Evolutionary conservation across 2,329 filamentous ascomycete genomes (phyloP).

Genomic region (Colletotrichum musae): DNA sequence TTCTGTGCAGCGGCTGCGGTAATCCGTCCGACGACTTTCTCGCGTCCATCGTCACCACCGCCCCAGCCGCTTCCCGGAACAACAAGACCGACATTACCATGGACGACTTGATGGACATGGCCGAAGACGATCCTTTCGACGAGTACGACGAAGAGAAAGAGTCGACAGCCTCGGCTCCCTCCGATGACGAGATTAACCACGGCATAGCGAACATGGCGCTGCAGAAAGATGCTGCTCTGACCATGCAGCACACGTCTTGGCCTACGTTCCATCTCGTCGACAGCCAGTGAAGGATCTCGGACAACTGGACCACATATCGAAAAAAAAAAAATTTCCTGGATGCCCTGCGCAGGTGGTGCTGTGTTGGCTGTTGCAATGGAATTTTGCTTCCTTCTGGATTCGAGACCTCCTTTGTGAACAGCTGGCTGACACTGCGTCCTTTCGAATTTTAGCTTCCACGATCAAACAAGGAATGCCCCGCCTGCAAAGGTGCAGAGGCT

Average conservation of each 20-base stretch:
- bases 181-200: conserved; percentile 31
- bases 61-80: conserved; percentile 8
- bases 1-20: conserved; percentile 60
- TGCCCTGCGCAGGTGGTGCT: not conserved
- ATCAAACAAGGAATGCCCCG: conserved; percentile 87
- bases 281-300: conserved; percentile 14
- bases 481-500: conserved; percentile 88
- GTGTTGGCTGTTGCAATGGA: conserved; percentile 40
- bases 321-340: not conserved
- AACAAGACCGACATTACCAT: conserved; percentile 34
- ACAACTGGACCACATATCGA: not conserved
- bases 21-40: conserved; percentile 42
- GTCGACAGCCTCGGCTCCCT: not conserved
- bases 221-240: conserved; percentile 1
- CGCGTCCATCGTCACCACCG: conserved; percentile 15
- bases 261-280: conserved; percentile 36
- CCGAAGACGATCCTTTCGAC: conserved; percentile 51
- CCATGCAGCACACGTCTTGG: conserved; percentile 29
- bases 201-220: conserved; percentile 26
- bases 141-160: conserved; percentile 57
- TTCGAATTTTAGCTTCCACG: conserved; percentile 83
- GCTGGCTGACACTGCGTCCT: conserved; percentile 60
- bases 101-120: conserved; percentile 43
- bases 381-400: conserved; percentile 42
- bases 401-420: conserved; percentile 39